Evolutionary conservation across 2,329 filamentous ascomycete species (phyloP), one percentile per base, ranked within the genome.

Genomic region (Rachicladosporium sp.): DNA sequence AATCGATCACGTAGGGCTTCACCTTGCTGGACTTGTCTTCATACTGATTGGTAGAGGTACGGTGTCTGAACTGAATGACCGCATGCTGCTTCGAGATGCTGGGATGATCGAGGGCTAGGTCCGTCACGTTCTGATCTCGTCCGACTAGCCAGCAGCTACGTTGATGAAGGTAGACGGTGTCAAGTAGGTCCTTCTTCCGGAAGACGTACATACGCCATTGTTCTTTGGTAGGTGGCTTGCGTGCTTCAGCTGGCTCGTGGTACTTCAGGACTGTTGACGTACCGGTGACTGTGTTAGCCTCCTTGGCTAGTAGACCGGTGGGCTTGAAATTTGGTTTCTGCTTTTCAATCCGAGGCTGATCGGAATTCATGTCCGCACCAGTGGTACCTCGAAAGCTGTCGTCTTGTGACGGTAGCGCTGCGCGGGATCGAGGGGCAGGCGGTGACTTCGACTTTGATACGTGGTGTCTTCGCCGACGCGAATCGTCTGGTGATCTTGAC

Each of bases 81-180:
- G 89, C 89, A 60, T 98, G 91, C 63, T 98, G 91, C 61, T 93
- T 93, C 59, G 86, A 93, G 54, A 87, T 78, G 60, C 86, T 95
- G 1, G 88, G 87, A 57, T 98, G 89, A 55, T 93, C 86, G 6
- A 93, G 75, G 2, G 76, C 67, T 42, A 94, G 68, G 57, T 98
- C 91, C 2, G 84, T 86, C 3, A 98, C 80, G 4, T 80, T 67
- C 38, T 73, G 61, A 51, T 95, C 88, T 35, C 88, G 73, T 1
- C 91, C 91, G 6, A 95, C 67, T 15, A 98, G 67, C 91, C 91
- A 98, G 65, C 86, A 94, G 54, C 81, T 93, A 44, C 85, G 78
- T 41, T 70, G 64, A 42, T 74, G 71, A 36, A 98, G 69, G 43
- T 86, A 77, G 13, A 95, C 70, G 1, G 85, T 93, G 55, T 93